Percentiles rank a stretch among this genome's conserved stretches.
These are phyloP conservation scores for Aspergillus piperis DNA, from an alignment of 2,329 filamentous ascomycete genomes.

Conservation along the genomic window DNA sequence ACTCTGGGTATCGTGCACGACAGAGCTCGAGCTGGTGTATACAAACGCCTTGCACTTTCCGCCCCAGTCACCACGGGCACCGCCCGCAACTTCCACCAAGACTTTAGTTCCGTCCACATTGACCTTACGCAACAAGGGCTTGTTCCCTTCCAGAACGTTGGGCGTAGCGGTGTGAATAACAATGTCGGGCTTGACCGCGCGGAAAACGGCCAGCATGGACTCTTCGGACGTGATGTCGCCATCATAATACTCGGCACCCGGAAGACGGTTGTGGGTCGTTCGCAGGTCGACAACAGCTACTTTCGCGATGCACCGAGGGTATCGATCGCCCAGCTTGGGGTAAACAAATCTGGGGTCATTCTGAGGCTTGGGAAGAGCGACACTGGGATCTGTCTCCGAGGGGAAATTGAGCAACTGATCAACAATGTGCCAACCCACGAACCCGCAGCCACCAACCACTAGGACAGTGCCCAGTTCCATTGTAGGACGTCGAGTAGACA, in stretches of 20 bases:
- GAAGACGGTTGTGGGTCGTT: conserved; percentile 66
- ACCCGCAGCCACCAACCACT: conserved; percentile 81
- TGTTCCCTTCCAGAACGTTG: conserved; percentile 51
- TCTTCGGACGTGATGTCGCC: conserved; percentile 73
- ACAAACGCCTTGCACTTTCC: conserved; percentile 69
- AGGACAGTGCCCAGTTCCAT: conserved; percentile 67
- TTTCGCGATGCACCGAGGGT: conserved; percentile 48
- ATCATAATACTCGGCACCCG: conserved; percentile 68
- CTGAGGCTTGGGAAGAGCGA: conserved; percentile 38
- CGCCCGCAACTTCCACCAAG: conserved; percentile 68
- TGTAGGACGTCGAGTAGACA: conserved; percentile 34
- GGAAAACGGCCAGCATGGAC: conserved; percentile 64
- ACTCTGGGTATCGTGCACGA: conserved; percentile 76
- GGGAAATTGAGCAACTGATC: conserved; percentile 67
- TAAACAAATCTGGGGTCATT: conserved; percentile 40
- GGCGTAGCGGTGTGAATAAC: conserved; percentile 91
- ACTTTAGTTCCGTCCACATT: conserved; percentile 85
- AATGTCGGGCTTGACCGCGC: conserved; percentile 69
- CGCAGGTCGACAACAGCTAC: conserved; percentile 73
- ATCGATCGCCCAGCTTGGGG: conserved; percentile 41
- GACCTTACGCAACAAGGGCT: conserved; percentile 72
- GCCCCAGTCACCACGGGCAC: conserved; percentile 65
- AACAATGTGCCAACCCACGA: conserved; percentile 81
- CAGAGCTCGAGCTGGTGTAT: conserved; percentile 86
- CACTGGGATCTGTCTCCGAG: conserved; percentile 45